A percentile compares a stretch with the other conserved stretches of the same genome.
Evolutionary conservation across 495 filamentous ascomycete genomes (phyloP).

Genomic region (Annulohypoxylon stygium): DNA sequence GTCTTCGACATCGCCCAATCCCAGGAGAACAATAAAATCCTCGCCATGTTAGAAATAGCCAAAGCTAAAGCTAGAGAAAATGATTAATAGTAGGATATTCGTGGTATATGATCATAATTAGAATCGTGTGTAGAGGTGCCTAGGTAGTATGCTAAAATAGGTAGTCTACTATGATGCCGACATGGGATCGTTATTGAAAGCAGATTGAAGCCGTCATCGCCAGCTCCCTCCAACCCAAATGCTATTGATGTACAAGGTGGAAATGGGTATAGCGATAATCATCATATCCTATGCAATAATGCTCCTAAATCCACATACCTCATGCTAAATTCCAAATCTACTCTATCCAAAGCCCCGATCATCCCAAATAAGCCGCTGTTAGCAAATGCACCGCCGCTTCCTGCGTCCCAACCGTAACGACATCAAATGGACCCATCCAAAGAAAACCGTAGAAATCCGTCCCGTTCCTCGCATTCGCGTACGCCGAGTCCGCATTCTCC

Average conservation of each 20-base stretch:
- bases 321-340: neutral
- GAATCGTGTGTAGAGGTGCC: neutral
- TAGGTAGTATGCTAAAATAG: too few relatives aligned
- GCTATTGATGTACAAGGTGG: neutral
- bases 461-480: slow-evolving; percentile 63
- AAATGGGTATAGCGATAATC: neutral
- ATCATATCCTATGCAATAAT: neutral
- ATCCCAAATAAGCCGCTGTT: slow-evolving; percentile 58
- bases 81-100: neutral
- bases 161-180: neutral
- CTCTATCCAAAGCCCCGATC: neutral
- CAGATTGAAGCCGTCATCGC: neutral
- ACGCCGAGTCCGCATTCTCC: slow-evolving; percentile 69
- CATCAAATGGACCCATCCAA: slow-evolving; percentile 68
- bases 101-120: neutral
- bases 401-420: slow-evolving; percentile 67
- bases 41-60: slow-evolving; percentile 2
- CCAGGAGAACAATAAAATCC: neutral
- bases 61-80: neutral
- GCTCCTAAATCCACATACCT: neutral
- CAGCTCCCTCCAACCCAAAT: neutral
- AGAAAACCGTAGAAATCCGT: slow-evolving; percentile 64
- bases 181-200: neutral
- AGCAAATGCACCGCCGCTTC: slow-evolving; percentile 70
- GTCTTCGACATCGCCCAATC: slow-evolving; percentile 16